Conservation (phyloP, 202 grass and related monocot genomes). For the Panicum hallii region DNA sequence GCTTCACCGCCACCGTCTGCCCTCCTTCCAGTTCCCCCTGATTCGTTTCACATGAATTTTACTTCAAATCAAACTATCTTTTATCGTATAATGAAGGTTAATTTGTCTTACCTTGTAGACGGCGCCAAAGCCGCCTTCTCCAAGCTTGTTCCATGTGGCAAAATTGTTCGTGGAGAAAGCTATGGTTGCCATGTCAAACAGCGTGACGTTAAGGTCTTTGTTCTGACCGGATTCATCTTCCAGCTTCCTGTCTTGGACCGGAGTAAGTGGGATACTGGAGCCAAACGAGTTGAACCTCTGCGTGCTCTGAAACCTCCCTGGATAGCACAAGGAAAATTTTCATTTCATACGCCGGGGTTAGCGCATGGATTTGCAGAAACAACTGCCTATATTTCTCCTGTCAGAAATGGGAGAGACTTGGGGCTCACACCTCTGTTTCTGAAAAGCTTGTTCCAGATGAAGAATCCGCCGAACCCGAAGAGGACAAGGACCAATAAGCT, state of each 20-base stretch:
- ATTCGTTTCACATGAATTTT: background rate
- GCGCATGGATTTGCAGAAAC: constrained; percentile 15
- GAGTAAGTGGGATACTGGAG: constrained; percentile 39
- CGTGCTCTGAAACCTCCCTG: constrained; percentile 29
- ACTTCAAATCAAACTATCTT: background rate
- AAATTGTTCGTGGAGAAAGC: constrained; percentile 64
- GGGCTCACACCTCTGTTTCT: constrained; percentile 48
- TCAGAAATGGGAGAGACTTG: background rate
- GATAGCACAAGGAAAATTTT: background rate
- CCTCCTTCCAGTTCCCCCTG: constrained; percentile 79
- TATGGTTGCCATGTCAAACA: constrained; percentile 59
- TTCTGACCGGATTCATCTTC: constrained; percentile 44
- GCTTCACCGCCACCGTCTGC: constrained; percentile 72
- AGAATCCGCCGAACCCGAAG: constrained; percentile 20
- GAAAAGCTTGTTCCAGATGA: constrained; percentile 50
- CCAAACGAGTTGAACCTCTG: constrained; percentile 58
- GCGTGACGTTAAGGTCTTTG: constrained; percentile 62
- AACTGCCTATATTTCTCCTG: background rate
- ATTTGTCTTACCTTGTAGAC: constrained; percentile 70
- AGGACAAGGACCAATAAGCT: constrained; percentile 38
- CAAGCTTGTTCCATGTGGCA: constrained; percentile 57
- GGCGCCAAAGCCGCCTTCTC: constrained; percentile 72
- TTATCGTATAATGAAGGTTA: too few species aligned
- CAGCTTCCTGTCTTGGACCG: constrained; percentile 37
- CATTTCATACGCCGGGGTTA: background rate